Evolutionary conservation across 2,329 filamentous ascomycete species (phyloP).

Genomic region (Juglanconis sp.): DNA sequence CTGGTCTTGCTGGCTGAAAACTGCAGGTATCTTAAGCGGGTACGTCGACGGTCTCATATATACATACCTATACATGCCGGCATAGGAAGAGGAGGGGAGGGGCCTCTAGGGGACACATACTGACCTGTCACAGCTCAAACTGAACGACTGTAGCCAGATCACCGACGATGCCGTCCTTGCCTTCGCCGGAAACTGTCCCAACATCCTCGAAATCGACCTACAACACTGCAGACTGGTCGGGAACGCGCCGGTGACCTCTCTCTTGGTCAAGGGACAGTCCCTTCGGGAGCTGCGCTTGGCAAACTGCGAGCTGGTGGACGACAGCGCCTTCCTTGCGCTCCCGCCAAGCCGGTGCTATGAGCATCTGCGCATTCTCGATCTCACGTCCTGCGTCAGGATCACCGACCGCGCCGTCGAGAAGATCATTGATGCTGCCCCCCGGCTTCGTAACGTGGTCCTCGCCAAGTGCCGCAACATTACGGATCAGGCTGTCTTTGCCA

Average conservation of each 20-base stretch:
- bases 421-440: conserved; percentile 82
- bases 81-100: no score
- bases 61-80: neutral
- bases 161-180: conserved; percentile 79
- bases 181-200: conserved; percentile 83
- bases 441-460: conserved; percentile 86
- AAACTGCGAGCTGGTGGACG: conserved; percentile 79
- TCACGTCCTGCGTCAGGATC: conserved; percentile 82
- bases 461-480: conserved; percentile 94
- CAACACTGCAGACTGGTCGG: conserved; percentile 80
- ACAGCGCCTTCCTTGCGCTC: conserved; percentile 81
- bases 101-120: neutral
- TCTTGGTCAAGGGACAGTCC: conserved; percentile 74
- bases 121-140: conserved; percentile 64
- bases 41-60: conserved; percentile 40
- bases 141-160: conserved; percentile 86
- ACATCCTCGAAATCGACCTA: conserved; percentile 94
- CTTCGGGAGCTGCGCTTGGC: conserved; percentile 88
- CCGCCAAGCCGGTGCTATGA: conserved; percentile 71
- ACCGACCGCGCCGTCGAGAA: conserved; percentile 84
- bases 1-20: conserved; percentile 75
- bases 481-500: conserved; percentile 80
- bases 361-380: conserved; percentile 85
- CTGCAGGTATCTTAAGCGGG: conserved; percentile 83
- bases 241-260: conserved; percentile 76